Evolutionary conservation across 1,139 yeast genomes (phyloP).

Genomic region (Candida neerlandica): DNA sequence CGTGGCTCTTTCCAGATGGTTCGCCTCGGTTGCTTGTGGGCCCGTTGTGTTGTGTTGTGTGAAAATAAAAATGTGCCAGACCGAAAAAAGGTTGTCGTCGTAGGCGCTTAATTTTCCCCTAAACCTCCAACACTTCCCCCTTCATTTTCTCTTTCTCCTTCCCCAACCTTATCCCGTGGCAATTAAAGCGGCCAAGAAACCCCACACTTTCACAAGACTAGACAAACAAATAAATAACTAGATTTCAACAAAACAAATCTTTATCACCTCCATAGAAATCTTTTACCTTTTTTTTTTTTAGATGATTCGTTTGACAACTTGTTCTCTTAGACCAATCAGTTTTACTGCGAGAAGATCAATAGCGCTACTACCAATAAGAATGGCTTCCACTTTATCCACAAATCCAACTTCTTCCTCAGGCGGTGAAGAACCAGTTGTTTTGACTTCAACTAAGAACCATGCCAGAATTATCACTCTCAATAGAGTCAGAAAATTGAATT

Average conservation of each 20-base stretch:
- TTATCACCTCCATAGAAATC: not conserved
- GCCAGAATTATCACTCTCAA: conserved; percentile 79
- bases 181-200: conserved; percentile 1
- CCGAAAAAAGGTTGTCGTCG: too few relatives aligned
- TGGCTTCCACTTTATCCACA: conserved; percentile 10
- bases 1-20: too few relatives aligned
- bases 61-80: too few relatives aligned
- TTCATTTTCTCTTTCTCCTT: too few relatives aligned
- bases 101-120: too few relatives aligned
- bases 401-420: conserved; percentile 11
- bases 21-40: too few relatives aligned
- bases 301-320: conserved; percentile 9
- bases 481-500: conserved; percentile 82
- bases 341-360: not conserved
- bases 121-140: too few relatives aligned
- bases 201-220: not conserved
- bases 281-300: conserved; percentile 3
- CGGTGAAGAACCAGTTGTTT: conserved; percentile 53
- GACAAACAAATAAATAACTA: not conserved
- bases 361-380: conserved; percentile 6
- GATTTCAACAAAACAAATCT: not conserved
- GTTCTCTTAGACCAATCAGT: conserved; percentile 4
- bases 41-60: too few relatives aligned
- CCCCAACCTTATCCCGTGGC: conserved; percentile 2
- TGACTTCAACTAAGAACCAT: conserved; percentile 61